Base-by-base conservation (phyloP, 495 filamentous ascomycete genomes). In the Tuber calosporum region DNA sequence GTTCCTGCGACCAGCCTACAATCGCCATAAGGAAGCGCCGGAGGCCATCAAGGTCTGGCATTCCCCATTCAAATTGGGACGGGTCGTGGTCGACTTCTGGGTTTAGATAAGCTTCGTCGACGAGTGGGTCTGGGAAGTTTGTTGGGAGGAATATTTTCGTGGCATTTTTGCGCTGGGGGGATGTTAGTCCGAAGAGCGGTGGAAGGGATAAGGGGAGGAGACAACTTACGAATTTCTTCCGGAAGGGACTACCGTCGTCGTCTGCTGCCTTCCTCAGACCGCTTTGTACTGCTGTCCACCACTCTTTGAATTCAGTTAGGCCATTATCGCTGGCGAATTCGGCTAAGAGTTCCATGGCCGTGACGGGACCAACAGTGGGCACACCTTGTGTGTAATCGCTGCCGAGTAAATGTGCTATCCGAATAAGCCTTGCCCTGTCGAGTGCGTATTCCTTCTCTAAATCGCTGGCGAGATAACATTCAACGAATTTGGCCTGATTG, bases 371-470 rank as follows among this genome's bases (percentile, higher is more conserved):
- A 67, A 99, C 89, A 3, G 91, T 92, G 0, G 92, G 89, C 0
- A 99, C 85, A 0, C 95, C 95, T 80, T 97, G 92, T 0, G 94
- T 96, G 82, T 99, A 99, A 82, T 99, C 95, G 30, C 89, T 92
- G 6, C 95, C 95, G 0, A 99, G 86, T 0, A 99, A 85, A 82
- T 97, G 93, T 7, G 95, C 94, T 77, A 97, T 86, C 48, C 89
- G 86, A 73, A 98, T 97, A 39, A 99, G 87, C 79, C 93, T 92
- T 36, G 87, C 84, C 34, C 94, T 88, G 19, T 91, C 89, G 1
- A 99, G 89, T 3, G 90, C 91, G 69, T 96, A 90, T 74, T 99
- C 95, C 76, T 92, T 90, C 80, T 96, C 93, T 2, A 99, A 86
- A 79, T 98, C 94, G 4, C 85, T 84, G n/a, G 89, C 84, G 38